Evolutionary conservation across 768 basidiomycete genomes (phyloP).

Genomic region (Macrolepiota albuminosa): DNA sequence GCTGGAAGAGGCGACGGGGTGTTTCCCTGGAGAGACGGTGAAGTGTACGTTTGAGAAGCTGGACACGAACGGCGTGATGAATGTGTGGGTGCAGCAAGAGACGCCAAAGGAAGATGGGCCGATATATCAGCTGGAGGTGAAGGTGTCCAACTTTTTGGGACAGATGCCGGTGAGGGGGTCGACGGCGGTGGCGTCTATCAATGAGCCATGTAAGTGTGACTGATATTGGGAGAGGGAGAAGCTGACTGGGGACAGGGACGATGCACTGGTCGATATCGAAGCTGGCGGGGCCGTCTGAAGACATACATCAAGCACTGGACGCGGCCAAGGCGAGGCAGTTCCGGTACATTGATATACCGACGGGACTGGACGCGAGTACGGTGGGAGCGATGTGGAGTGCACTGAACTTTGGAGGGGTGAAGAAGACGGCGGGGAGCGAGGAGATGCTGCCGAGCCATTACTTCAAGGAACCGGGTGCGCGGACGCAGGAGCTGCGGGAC

Average conservation of each 20-base stretch:
- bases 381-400: constrained; percentile 41
- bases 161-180: constrained; percentile 32
- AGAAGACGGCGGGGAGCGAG: constrained; percentile 18
- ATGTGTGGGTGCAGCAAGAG: constrained; percentile 64
- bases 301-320: constrained; percentile 32
- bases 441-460: constrained; percentile 22
- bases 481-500: constrained; percentile 36
- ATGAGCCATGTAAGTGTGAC: constrained; percentile 25
- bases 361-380: constrained; percentile 37
- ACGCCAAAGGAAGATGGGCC: constrained; percentile 37
- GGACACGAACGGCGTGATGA: constrained; percentile 36
- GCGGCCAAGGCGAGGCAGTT: constrained; percentile 38
- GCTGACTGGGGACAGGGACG: constrained; percentile 42
- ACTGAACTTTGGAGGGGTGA: constrained; percentile 36
- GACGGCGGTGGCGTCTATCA: constrained; percentile 24
- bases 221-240: neutral
- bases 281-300: constrained; percentile 24
- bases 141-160: constrained; percentile 34
- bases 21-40: constrained; percentile 66
- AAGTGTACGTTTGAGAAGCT: constrained; percentile 58
- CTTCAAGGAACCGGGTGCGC: constrained; percentile 30
- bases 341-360: constrained; percentile 43
- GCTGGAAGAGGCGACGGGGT: constrained; percentile 46
- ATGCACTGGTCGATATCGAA: constrained; percentile 52
- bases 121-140: constrained; percentile 57